phyloP scores from a whole-genome alignment of 148 eudicot genomes.

The Diospyros kaki region DNA sequence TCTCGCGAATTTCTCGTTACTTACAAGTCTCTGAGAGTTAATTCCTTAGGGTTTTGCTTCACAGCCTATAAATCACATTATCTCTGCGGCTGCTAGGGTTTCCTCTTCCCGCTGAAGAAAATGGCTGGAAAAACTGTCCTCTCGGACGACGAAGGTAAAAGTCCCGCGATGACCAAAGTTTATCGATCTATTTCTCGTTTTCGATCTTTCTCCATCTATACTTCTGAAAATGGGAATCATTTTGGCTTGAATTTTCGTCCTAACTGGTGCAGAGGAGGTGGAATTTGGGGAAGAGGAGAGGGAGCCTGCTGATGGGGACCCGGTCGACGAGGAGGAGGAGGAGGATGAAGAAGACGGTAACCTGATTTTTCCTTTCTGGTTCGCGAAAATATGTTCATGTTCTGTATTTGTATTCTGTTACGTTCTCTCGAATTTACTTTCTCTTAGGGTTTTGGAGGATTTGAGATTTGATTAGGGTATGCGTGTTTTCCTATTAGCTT shows the following conservation, averaged over 20 bases:
- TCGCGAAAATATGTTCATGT: neutral
- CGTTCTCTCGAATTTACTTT: no score
- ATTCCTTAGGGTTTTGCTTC: neutral
- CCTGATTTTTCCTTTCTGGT: neutral
- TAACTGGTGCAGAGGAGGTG: slow-evolving; percentile 52
- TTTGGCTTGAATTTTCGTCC: neutral
- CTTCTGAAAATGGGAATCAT: slow-evolving; percentile 22
- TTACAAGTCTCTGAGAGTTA: neutral
- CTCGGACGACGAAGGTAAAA: slow-evolving; percentile 72
- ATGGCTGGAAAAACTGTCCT: slow-evolving; percentile 53
- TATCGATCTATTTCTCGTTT: neutral
- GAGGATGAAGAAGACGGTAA: slow-evolving; percentile 81
- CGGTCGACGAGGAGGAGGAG: slow-evolving; percentile 41
- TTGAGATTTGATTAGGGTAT: no score
- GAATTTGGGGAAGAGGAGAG: slow-evolving; percentile 64
- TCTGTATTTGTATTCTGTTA: neutral
- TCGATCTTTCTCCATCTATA: no score
- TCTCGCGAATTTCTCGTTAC: neutral
- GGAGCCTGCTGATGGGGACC: slow-evolving; percentile 70
- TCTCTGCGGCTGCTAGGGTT: slow-evolving; percentile 17
- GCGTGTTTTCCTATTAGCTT: no score
- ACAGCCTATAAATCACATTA: neutral
- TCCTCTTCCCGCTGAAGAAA: slow-evolving; percentile 7
- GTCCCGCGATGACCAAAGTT: neutral
- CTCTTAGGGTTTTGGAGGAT: no score